These are phyloP conservation scores for Larix kaempferi DNA, from an alignment of 75 land plant genomes.

Conservation along the genomic window DNA sequence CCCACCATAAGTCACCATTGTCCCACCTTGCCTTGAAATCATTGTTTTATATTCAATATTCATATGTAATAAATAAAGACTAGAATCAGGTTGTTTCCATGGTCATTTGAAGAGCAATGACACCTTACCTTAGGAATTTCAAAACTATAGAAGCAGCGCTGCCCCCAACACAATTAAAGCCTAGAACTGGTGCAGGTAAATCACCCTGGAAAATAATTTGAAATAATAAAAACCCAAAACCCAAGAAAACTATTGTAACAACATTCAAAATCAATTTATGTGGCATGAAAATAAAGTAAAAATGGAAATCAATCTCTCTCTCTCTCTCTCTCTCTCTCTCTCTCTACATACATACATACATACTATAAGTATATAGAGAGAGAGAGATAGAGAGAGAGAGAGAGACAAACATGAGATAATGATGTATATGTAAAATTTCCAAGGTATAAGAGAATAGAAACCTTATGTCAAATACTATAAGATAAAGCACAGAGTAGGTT, in stretches of 20 bases:
- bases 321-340: too few species aligned
- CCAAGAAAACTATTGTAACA: neutral
- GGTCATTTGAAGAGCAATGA: too few species aligned
- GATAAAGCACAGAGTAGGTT: neutral
- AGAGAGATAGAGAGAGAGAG: neutral
- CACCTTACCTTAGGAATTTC: conserved; percentile 76
- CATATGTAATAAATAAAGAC: neutral
- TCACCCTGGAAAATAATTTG: conserved; percentile 25
- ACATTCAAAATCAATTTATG: neutral
- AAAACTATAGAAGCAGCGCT: conserved; percentile 82
- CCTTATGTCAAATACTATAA: neutral
- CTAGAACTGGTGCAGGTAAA: conserved; percentile 68
- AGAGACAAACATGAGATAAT: neutral
- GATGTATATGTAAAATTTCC: neutral
- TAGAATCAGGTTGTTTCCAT: neutral
- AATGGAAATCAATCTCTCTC: too few species aligned
- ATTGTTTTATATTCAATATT: neutral
- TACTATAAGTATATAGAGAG: too few species aligned
- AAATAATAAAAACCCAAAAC: neutral
- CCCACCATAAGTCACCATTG: conserved; percentile 99
- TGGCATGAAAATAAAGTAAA: neutral
- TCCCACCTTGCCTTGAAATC: conserved; percentile 71
- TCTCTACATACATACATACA: too few species aligned
- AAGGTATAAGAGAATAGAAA: neutral
- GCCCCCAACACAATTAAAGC: conserved; percentile 98